Base-by-base conservation (phyloP, 164 flowering plant species). In the Liquidambar formosana region DNA sequence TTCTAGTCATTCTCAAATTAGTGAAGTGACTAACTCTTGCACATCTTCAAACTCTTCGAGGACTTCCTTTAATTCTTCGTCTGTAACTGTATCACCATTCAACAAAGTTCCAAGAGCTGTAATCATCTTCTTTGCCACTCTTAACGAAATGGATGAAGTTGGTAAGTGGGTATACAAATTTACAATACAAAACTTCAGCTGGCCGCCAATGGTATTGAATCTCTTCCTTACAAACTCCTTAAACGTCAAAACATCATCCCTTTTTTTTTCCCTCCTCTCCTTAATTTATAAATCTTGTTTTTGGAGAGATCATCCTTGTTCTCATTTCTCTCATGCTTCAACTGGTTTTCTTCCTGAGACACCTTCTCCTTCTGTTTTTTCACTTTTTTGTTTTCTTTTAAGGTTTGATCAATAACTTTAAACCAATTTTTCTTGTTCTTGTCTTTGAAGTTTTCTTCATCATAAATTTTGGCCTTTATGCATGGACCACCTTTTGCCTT, bases 131-230 rank as follows among this genome's bases (percentile, higher is more conserved):
- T 66, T 60, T 18, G 61, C 78, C 5, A 53, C 59, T 33, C 46
- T 38, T 4, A 49, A 14, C 10, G 81, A 41, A 44, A 85, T 16
- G 14, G 66, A 51, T 3, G 70, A 66, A 19, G 79, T 85, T 11
- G 89, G 86, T 25, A 83, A 28, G 25, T 85, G 84, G 5, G 75
- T n/a, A n/a, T n/a, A n/a, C n/a, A n/a, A n/a, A n/a, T n/a, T n/a
- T n/a, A n/a, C n/a, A n/a, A n/a, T n/a, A n/a, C n/a, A n/a, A n/a
- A n/a, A n/a, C n/a, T n/a, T n/a, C n/a, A n/a, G n/a, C n/a, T n/a
- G n/a, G n/a, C n/a, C n/a, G n/a, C n/a, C n/a, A n/a, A n/a, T n/a
- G n/a, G n/a, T n/a, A n/a, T n/a, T n/a, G n/a, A n/a, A n/a, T n/a
- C n/a, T n/a, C n/a, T n/a, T n/a, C n/a, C n/a, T n/a, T n/a, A n/a